phyloP scores from a whole-genome alignment of 2,329 filamentous ascomycete species.

The Beauveria asiatica region DNA sequence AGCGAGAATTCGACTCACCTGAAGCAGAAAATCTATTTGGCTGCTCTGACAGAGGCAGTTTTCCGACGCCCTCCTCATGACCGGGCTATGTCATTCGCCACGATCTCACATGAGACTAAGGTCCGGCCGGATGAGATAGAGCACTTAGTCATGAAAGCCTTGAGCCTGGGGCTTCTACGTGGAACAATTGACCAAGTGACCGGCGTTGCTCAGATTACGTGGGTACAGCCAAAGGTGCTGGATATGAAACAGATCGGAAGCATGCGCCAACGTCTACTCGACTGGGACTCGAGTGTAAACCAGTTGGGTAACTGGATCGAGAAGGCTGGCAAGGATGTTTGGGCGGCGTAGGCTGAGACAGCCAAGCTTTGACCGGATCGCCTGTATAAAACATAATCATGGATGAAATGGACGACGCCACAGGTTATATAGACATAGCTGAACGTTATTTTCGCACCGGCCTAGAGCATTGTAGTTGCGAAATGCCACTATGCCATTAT shows the following conservation, averaged over 20 bases:
- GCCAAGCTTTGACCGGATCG: neutral
- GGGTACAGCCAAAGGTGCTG: constrained; percentile 97
- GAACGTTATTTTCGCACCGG: neutral
- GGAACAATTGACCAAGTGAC: constrained; percentile 96
- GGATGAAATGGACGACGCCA: neutral
- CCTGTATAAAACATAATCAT: neutral
- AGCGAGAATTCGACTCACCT: constrained; percentile 74
- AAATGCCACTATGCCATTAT: neutral
- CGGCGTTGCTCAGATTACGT: constrained; percentile 88
- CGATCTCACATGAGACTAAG: constrained; percentile 87
- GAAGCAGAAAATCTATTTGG: constrained; percentile 96
- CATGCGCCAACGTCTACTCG: constrained; percentile 79
- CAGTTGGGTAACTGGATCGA: constrained; percentile 97
- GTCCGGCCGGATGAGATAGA: constrained; percentile 88
- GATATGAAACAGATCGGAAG: constrained; percentile 91
- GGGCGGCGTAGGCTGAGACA: constrained; percentile 57
- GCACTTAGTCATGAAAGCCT: constrained; percentile 97
- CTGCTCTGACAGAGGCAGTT: constrained; percentile 88
- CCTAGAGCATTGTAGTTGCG: neutral
- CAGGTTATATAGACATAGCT: neutral
- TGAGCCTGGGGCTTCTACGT: constrained; percentile 80
- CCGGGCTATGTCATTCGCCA: constrained; percentile 83
- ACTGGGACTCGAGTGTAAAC: constrained; percentile 96
- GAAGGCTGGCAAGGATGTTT: constrained; percentile 85
- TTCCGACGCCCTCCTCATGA: constrained; percentile 95